Evolutionary conservation across 139 green algal species (phyloP), one percentile per base, ranked within the genome.

Genomic region (Ettlia oleoabundans): DNA sequence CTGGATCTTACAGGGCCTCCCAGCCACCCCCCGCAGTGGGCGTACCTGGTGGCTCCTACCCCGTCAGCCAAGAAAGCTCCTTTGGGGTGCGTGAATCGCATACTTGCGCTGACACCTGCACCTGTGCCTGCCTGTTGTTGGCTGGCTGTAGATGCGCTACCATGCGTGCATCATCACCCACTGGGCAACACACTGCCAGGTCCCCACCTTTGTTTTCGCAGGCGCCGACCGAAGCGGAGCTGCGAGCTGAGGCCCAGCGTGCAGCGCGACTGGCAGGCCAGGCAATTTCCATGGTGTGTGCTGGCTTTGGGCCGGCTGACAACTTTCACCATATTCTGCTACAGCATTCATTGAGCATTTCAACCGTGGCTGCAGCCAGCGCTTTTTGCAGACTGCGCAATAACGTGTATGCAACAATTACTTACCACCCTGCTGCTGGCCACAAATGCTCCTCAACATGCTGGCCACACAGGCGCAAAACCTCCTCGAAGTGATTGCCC

Each of bases 221-320:
- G 71, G 43, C 30, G 8, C 52, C 53, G 9, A 51, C 18, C n/a
- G 52, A 80, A 2, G 51, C 42, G 26, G 37, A 32, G 24, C 73
- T 80, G 73, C 0, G 8, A 1, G 51, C 40, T 9, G 73, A 69
- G 53, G 53, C 73, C 1, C 47, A 80, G 51, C 73, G 73, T 4
- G 73, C 37, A 0, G 73, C 73, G 26, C 33, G 51, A 35, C 73
- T 80, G 73, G 73, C 73, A 21, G 73, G 73, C 0, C n/a, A 52
- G 24, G 73, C 51, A 6, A 9, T 26, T 38, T 10, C 40, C 43
- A 41, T 41, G 68, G 28, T 41, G 26, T 22, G 41, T 4, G 26
- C 62, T 33, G 28, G 24, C 26, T 68, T 6, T 30, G 28, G 62
- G 22, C 62, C 10, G 26, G 30, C 5, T 38, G 4, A 68, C 26